Percentiles rank a stretch among this genome's conserved stretches.
Evolutionary conservation across 805 yeast genomes (phyloP).

Genomic region (Wickerhamiella shivajii): DNA sequence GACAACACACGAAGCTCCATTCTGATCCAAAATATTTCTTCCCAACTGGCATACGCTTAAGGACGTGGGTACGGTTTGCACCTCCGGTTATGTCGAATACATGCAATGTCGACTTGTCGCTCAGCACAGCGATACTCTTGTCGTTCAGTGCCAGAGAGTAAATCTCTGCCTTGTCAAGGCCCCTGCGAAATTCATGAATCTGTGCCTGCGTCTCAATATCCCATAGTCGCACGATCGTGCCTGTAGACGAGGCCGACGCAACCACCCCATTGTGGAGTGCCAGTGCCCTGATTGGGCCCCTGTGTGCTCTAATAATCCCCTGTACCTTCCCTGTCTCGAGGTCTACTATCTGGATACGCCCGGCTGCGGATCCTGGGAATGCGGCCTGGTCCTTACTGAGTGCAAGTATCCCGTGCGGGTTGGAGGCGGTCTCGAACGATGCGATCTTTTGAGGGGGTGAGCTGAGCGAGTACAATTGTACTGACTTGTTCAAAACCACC

Average conservation of each 20-base stretch:
- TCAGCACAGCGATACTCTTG: conserved; percentile 68
- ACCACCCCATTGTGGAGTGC: conserved; percentile 51
- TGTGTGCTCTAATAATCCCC: conserved; percentile 66
- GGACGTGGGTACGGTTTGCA: conserved; percentile 41
- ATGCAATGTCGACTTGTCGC: conserved; percentile 84
- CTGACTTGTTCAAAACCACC: conserved; percentile 51
- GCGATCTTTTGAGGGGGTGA: conserved; percentile 60
- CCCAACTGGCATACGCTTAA: conserved; percentile 49
- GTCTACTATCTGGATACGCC: conserved; percentile 71
- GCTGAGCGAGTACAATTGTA: conserved; percentile 65
- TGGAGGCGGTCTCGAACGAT: conserved; percentile 49
- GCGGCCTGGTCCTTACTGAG: conserved; percentile 42
- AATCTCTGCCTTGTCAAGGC: conserved; percentile 69
- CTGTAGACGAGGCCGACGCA: conserved; percentile 72
- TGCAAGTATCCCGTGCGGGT: conserved; percentile 51
- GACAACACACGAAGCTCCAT: conserved; percentile 75
- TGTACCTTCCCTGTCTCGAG: conserved; percentile 48
- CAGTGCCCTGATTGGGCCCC: conserved; percentile 45
- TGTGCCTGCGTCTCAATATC: conserved; percentile 54
- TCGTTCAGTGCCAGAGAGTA: conserved; percentile 77
- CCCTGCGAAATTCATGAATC: conserved; percentile 77
- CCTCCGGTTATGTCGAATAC: conserved; percentile 43
- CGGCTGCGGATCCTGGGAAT: conserved; percentile 60
- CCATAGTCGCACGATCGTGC: conserved; percentile 65
- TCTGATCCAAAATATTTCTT: conserved; percentile 68